Evolutionary conservation across 345 rosid genomes (phyloP).

Genomic region (Streptanthus diversifolius): DNA sequence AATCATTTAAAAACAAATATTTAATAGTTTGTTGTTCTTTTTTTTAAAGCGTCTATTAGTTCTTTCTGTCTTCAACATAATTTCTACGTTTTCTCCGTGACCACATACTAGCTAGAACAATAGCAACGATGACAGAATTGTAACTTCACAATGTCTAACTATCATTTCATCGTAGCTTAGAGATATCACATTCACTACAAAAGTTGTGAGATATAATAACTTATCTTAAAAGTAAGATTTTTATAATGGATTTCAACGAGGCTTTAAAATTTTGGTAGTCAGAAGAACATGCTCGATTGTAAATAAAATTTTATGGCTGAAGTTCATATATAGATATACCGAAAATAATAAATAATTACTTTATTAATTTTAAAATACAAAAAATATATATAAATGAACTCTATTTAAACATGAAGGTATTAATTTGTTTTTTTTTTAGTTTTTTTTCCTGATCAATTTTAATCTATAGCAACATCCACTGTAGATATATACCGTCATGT

Average conservation of each 20-base stretch:
- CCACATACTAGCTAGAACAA: neutral
- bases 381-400: neutral
- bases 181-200: neutral
- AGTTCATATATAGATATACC: neutral
- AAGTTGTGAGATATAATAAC: neutral
- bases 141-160: neutral
- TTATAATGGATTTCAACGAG: neutral
- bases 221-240: neutral
- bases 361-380: no score
- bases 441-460: neutral
- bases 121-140: neutral
- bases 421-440: neutral
- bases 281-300: neutral
- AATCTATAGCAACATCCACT: neutral
- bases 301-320: neutral
- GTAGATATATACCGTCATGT: neutral
- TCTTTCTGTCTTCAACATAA: neutral
- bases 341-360: no score
- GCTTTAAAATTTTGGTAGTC: neutral
- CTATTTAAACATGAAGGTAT: neutral
- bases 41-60: neutral
- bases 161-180: neutral
- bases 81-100: conserved; percentile 2
- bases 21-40: neutral
- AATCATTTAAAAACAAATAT: neutral